Evolutionary conservation across 1,139 yeast species (phyloP), one percentile per base, ranked within the genome.

Genomic region (Nakaseomyces sp.): DNA sequence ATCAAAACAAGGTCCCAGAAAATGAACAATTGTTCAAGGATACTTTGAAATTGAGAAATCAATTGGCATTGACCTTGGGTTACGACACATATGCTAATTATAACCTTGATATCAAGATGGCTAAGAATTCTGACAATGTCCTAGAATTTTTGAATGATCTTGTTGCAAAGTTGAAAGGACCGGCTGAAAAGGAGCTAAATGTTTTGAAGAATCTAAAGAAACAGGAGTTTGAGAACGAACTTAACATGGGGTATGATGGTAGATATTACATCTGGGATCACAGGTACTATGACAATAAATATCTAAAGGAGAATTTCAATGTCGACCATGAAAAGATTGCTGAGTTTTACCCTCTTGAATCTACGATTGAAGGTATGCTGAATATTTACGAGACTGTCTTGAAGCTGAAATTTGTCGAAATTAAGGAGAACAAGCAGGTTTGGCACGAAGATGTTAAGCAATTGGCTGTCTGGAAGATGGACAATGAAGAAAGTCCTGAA

Each of bases 361-460:
- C 74, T 18, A 80, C 94, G 1, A 76, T 84, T 45, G 59, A 63
- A 20, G 77, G 77, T 46, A 84, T 86, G 91, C 69, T 86, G 47
- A 66, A 69, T 2, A 74, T 84, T 51, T 86, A 81, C 58, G 91
- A 83, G 60, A 71, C 68, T 5, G 68, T 85, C 43, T 79, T 86
- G 61, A 76, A 76, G 48, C 69, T 85, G 46, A 78, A 81, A 60
- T 84, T 86, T 59, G 72, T 71, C 44, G 77, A 76, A 57, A 67
- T 73, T 30, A 66, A 67, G 4, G 52, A 67, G 3, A 55, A 63
- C 29, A 62, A 58, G 42, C 60, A 67, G 15, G 70, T 71, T 12
- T 86, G 95, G 95, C 91, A 86, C 57, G 74, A 73, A 44, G 95
- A 85, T 60, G 93, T 83, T 13, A 77, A 77, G 50, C 83, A 77